Evolutionary conservation across 208 protist species (phyloP).

Genomic region (Giardia muris): DNA sequence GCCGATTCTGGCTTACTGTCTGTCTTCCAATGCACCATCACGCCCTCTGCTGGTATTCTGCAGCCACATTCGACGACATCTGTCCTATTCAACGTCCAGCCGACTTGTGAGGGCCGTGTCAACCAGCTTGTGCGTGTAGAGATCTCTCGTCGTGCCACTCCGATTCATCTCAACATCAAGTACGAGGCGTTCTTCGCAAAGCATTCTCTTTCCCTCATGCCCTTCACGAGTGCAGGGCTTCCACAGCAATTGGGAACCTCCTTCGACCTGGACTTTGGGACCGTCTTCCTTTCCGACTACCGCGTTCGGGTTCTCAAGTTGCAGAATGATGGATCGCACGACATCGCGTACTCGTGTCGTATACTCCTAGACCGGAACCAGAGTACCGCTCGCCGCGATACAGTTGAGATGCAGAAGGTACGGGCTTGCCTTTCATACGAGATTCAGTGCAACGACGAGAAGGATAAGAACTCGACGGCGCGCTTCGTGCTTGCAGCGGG

Average conservation of each 20-base stretch:
- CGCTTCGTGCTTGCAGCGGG: background rate
- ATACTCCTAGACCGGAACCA: background rate
- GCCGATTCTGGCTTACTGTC: background rate
- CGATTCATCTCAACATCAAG: background rate
- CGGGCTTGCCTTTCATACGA: background rate
- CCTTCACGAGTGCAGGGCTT: slow-evolving; percentile 1
- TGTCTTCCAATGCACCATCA: background rate
- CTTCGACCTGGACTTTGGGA: slow-evolving; percentile 11
- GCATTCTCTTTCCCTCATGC: slow-evolving; percentile 1
- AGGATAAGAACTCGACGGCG: background rate
- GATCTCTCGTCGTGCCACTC: background rate
- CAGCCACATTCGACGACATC: background rate
- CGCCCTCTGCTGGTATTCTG: background rate
- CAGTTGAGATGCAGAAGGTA: background rate
- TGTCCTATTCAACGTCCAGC: background rate
- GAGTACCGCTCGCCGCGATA: slow-evolving; percentile 4
- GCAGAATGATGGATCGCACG: background rate
- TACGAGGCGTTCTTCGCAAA: slow-evolving; percentile 26
- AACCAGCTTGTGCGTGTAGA: background rate
- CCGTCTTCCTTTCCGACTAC: slow-evolving; percentile 2
- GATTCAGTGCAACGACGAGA: background rate
- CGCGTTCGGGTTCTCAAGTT: background rate
- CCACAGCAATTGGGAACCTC: background rate
- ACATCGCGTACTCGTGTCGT: background rate
- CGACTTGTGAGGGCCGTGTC: background rate